Evolutionary conservation across 1,139 yeast genomes (phyloP).

Genomic region (Saccharomyces hybrid): DNA sequence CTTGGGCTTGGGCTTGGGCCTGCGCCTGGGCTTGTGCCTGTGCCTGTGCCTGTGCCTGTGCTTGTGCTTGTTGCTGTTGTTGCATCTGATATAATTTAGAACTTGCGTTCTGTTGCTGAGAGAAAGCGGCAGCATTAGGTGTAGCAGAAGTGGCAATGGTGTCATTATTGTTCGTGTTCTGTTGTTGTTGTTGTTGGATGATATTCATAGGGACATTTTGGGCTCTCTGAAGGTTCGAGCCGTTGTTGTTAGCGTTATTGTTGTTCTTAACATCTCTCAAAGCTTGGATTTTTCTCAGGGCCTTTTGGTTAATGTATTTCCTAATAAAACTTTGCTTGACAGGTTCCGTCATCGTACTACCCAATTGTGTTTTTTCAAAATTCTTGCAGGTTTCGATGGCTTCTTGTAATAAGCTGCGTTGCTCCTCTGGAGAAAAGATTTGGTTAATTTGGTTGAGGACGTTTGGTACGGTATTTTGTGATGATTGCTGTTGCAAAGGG

Average conservation of each 20-base stretch:
- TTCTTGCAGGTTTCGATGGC: conserved; percentile 30
- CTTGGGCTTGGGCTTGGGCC: conserved; percentile 2
- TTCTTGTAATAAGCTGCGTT: conserved; percentile 28
- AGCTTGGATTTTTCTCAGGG: conserved; percentile 34
- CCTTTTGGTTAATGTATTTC: conserved; percentile 36
- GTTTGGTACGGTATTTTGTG: conserved; percentile 28
- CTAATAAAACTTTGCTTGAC: conserved; percentile 28
- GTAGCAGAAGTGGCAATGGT: background rate
- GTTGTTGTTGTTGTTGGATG: background rate
- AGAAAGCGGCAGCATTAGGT: background rate
- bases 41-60: background rate
- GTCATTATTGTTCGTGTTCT: background rate
- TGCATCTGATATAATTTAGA: conserved; percentile 1
- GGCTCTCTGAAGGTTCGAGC: background rate
- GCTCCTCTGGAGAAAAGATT: conserved; percentile 32
- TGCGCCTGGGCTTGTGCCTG: conserved; percentile 5
- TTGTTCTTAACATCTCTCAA: conserved; percentile 25
- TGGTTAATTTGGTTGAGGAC: conserved; percentile 33
- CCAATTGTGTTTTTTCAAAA: conserved; percentile 26
- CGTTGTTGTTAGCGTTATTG: conserved; percentile 10
- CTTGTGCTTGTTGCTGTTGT: conserved; percentile 7
- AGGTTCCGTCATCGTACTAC: conserved; percentile 24
- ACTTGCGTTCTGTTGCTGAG: background rate
- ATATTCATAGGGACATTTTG: background rate
- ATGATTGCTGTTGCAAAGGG: conserved; percentile 13